These are phyloP conservation scores for Penicillium sp. DNA, from an alignment of 2,329 filamentous ascomycete genomes.

Conservation along the genomic window DNA sequence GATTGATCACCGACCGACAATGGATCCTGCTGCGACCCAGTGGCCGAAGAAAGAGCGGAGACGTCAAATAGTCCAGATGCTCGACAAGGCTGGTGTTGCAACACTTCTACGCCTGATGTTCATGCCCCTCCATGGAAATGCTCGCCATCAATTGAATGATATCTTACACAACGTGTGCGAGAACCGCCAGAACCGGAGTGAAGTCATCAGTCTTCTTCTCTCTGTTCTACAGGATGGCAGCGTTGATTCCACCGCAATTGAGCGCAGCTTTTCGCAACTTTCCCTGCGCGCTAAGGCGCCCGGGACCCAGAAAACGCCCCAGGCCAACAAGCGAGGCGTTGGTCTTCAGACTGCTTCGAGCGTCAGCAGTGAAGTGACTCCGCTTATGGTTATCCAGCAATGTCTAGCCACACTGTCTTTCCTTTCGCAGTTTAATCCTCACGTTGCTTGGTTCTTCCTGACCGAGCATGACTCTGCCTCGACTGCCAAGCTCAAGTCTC, in stretches of 20 bases:
- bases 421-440: slow-evolving; percentile 76
- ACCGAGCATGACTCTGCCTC: slow-evolving; percentile 84
- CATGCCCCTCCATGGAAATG: slow-evolving; percentile 83
- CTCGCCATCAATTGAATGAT: slow-evolving; percentile 76
- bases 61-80: slow-evolving; percentile 86
- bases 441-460: slow-evolving; percentile 86
- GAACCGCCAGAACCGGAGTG: slow-evolving; percentile 91
- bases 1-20: slow-evolving; percentile 36
- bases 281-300: slow-evolving; percentile 85
- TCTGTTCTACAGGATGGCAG: slow-evolving; percentile 95
- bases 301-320: slow-evolving; percentile 74
- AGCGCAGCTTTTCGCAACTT: slow-evolving; percentile 90
- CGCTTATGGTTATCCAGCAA: slow-evolving; percentile 91
- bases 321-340: slow-evolving; percentile 69
- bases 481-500: slow-evolving; percentile 70
- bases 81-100: slow-evolving; percentile 91
- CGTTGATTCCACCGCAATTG: slow-evolving; percentile 85
- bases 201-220: slow-evolving; percentile 87
- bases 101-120: slow-evolving; percentile 99
- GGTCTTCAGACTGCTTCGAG: slow-evolving; percentile 54
- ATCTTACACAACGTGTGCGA: slow-evolving; percentile 90
- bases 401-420: slow-evolving; percentile 82
- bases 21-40: slow-evolving; percentile 45
- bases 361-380: slow-evolving; percentile 82
- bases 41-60: slow-evolving; percentile 62